Evolutionary conservation across 805 yeast species (phyloP).

Genomic region (Zygosaccharomyces siamensis): DNA sequence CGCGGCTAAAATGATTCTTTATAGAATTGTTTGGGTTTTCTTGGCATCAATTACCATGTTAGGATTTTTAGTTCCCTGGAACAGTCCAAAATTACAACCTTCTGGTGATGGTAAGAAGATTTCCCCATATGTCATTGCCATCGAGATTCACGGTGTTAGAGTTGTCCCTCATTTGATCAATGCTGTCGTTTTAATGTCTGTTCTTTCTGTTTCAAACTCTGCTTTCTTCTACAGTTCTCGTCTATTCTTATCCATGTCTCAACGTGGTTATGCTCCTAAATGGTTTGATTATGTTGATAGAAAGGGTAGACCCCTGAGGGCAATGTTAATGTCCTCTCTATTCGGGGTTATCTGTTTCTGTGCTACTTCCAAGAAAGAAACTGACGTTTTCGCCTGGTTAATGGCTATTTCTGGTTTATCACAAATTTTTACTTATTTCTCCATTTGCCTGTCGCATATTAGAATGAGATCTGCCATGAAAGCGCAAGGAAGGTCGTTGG

Average conservation of each 20-base stretch:
- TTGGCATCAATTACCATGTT: constrained; percentile 48
- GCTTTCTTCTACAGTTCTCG: constrained; percentile 48
- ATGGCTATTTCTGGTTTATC: constrained; percentile 58
- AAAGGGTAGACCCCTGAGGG: constrained; percentile 59
- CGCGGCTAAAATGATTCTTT: constrained; percentile 68
- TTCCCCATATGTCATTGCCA: constrained; percentile 75
- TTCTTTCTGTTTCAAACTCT: constrained; percentile 54
- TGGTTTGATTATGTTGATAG: constrained; percentile 54
- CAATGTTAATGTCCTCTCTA: constrained; percentile 46
- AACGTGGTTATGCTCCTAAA: constrained; percentile 58
- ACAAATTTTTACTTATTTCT: constrained; percentile 58
- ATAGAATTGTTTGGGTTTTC: constrained; percentile 59
- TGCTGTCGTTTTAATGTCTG: constrained; percentile 59
- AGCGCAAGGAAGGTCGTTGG: constrained; percentile 47
- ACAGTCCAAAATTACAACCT: constrained; percentile 47
- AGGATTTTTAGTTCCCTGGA: constrained; percentile 59
- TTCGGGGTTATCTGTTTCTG: constrained; percentile 62
- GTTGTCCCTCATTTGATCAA: constrained; percentile 61
- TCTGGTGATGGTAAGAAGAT: constrained; percentile 46
- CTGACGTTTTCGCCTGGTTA: constrained; percentile 59
- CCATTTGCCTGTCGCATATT: constrained; percentile 52
- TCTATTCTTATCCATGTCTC: constrained; percentile 50
- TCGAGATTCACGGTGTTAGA: constrained; percentile 48
- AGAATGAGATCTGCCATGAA: constrained; percentile 56
- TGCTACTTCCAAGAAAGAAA: constrained; percentile 57